Evolutionary conservation across 257 asterid species (phyloP), one percentile per base, ranked within the genome.

Genomic region (Primulina huaijiensis): DNA sequence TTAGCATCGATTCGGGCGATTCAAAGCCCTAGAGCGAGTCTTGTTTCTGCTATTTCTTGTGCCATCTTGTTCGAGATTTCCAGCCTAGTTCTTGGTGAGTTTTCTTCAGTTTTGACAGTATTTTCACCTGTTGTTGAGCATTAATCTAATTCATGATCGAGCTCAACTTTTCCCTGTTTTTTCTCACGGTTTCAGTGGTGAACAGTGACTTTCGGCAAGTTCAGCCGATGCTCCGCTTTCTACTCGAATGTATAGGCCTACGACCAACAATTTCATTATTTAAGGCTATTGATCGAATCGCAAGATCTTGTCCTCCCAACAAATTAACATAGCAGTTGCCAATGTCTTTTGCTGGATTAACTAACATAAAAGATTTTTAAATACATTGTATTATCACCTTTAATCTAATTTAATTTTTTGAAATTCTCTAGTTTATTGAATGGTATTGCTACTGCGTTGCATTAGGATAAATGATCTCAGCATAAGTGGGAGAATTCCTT

Each of bases 271-370:
- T 72, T 20, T 62, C 34, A 68, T n/a, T 62, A 62, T 68, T 55
- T 12, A 73, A 55, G 33, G 46, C 59, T 65, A 6, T 56, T 74
- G 33, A 76, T 75, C 64, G 77, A 84, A 78, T 78, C 58, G 25
- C 92, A 90, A 97, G 92, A 71, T 90, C 50, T 74, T 93, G 82
- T 90, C 96, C 64, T 87, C 98, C 98, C 72, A 93, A 93, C 77
- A 85, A 69, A 38, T 78, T 93, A 53, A 73, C 78, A 6, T 95
- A 96, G 69, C 71, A 81, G 68, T 72, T 93, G 66, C 97, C 97
- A 5, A n/a, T 70, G 27, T 81, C 97, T 21, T 80, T 93, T 76
- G 77, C 92, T 19, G 64, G 76, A 73, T 78, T 93, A 53, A 67
- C 76, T 75, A 90, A 86, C 72, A 78, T 90, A 71, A 71, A 66